phyloP scores from a whole-genome alignment of 352 stramenopile species.

The Pythium sp. region DNA sequence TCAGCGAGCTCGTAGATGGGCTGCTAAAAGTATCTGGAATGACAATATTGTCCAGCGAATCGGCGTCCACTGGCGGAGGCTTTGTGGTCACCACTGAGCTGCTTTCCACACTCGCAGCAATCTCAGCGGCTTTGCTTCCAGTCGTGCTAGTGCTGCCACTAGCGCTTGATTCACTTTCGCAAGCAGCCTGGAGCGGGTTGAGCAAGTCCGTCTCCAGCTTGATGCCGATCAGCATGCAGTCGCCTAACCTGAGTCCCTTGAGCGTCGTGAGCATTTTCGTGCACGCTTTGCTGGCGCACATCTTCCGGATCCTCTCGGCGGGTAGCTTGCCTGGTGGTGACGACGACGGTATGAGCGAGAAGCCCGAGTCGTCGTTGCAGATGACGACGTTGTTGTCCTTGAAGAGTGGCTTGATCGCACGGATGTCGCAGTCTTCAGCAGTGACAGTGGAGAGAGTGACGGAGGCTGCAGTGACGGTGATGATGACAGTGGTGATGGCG shows the following conservation, averaged over 20 bases:
- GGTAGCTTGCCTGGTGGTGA: slow-evolving; percentile 3
- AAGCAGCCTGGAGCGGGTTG: slow-evolving; percentile 11
- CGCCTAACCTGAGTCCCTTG: slow-evolving; percentile 20
- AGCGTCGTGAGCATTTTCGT: slow-evolving; percentile 16
- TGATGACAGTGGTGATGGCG: background rate
- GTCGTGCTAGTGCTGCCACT: background rate
- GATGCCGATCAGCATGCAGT: slow-evolving; percentile 24
- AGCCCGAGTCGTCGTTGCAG: slow-evolving; percentile 26
- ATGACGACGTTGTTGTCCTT: background rate
- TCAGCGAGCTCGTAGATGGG: background rate
- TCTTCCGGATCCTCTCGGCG: slow-evolving; percentile 15
- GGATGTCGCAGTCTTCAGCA: slow-evolving; percentile 2
- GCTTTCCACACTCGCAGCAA: background rate
- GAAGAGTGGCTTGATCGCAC: background rate
- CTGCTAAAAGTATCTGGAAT: background rate
- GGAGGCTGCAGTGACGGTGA: background rate
- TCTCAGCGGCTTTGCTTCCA: background rate
- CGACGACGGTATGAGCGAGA: slow-evolving; percentile 4
- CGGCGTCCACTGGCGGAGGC: background rate
- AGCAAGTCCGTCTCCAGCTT: slow-evolving; percentile 23
- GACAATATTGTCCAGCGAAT: background rate
- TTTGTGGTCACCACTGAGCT: background rate
- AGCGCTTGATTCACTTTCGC: background rate
- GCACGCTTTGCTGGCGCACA: slow-evolving; percentile 23
- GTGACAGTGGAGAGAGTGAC: background rate